Base-by-base conservation (phyloP, 2,329 filamentous ascomycete species). In the Fusarium albosuccineum region DNA sequence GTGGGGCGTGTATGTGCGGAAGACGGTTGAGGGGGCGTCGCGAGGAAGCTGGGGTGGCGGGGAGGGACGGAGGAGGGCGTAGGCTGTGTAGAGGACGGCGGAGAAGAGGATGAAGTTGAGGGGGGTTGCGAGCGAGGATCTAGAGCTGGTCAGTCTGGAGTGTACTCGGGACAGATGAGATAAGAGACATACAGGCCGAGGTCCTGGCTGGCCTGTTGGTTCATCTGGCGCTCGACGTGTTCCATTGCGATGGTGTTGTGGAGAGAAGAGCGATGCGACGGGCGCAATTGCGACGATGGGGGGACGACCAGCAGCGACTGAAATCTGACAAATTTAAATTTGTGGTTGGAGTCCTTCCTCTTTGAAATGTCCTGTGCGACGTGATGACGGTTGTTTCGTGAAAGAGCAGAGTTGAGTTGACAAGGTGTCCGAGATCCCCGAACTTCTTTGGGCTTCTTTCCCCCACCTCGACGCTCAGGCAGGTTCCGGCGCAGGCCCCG, bases 1-100 rank as follows among this genome's bases (percentile, higher is more conserved):
- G 41, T 82, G 89, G 26, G 92, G 92, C 11, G 90, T 95, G 82
- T 93, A 91, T 57, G 85, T 90, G 60, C 81, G 81, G 83, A 91
- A 91, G 71, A 92, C 86, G 70, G 83, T 81, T 53, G 89, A 84
- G 0, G 88, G 83, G 6, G 85, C 77, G 44, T 87, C 82, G 66
- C 82, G 82, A 44, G 87, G 83, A 29, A 89, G 78, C 8, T 76
- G 66, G 5, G 82, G 71, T 7, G 81, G 77, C n/a, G 83, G 73
- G 11, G 82, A 73, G 3, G 87, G 84, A 51, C 83, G 82, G 70
- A 88, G 77, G 67, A 87, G 78, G 33, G 80, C 75, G 81, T 90
- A 91, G 73, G 85, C 74, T 14, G 87, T 85, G 82, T 90, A 88
- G 69, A 85, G 70, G 67, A 89, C 79, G 67, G 87, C 76, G 70